phyloP scores from a whole-genome alignment of 108 stramenopile species.

The Bacterosira constricta region DNA sequence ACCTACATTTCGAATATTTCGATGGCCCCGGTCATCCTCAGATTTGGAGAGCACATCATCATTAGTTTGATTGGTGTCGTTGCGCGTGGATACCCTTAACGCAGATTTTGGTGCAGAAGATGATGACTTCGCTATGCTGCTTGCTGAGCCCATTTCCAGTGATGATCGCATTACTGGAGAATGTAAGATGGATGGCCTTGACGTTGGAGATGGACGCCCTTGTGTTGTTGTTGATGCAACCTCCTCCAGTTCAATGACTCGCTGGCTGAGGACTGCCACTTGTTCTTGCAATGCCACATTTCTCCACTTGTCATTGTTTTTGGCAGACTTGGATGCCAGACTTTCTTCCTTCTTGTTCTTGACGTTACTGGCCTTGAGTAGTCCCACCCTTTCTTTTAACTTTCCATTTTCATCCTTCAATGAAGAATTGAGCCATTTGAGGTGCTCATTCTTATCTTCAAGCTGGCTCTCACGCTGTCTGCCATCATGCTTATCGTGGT shows the following conservation, averaged over 20 bases:
- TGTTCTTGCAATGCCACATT: constrained; percentile 69
- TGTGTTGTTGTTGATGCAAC: constrained; percentile 5
- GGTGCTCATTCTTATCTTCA: constrained; percentile 66
- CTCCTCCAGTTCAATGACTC: constrained; percentile 66
- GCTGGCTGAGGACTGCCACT: constrained; percentile 50
- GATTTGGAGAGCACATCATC: constrained; percentile 35
- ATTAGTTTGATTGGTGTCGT: constrained; percentile 12
- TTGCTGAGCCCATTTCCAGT: constrained; percentile 15
- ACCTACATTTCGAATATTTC: background rate
- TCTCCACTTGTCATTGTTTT: constrained; percentile 63
- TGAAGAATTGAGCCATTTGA: constrained; percentile 65
- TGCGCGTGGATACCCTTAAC: constrained; percentile 14
- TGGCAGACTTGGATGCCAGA: constrained; percentile 30
- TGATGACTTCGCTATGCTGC: background rate
- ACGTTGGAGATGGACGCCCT: constrained; percentile 1
- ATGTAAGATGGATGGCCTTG: constrained; percentile 27
- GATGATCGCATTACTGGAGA: constrained; percentile 42
- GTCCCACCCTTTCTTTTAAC: constrained; percentile 53
- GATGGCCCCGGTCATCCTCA: background rate
- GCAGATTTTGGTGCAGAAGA: constrained; percentile 16
- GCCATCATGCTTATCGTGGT: constrained; percentile 25
- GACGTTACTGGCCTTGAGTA: constrained; percentile 35
- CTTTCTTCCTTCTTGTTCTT: constrained; percentile 20
- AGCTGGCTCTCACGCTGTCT: constrained; percentile 54
- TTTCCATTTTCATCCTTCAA: constrained; percentile 79